Conservation (phyloP, 257 asterid genomes). For the Plantago elongata region DNA sequence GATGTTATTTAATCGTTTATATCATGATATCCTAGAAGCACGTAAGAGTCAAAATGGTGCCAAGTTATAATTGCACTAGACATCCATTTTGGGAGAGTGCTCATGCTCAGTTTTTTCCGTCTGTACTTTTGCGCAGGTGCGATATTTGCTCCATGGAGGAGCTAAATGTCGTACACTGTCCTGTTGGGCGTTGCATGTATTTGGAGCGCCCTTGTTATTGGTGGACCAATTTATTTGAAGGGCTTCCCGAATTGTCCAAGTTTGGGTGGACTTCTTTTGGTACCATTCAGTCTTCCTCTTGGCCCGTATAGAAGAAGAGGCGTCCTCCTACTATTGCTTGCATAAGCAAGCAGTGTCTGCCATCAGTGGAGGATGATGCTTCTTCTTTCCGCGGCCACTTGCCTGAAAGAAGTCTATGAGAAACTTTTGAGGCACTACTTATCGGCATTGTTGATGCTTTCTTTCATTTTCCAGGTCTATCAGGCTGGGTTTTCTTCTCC, state of each 20-base stretch:
- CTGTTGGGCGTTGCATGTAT: slow-evolving; percentile 64
- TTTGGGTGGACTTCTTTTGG: slow-evolving; percentile 73
- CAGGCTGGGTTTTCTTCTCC: slow-evolving; percentile 94
- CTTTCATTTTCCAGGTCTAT: slow-evolving; percentile 68
- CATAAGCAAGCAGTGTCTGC: slow-evolving; percentile 67
- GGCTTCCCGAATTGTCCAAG: slow-evolving; percentile 81
- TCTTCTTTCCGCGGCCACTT: slow-evolving; percentile 71
- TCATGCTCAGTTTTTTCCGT: slow-evolving; percentile 42
- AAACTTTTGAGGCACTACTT: slow-evolving; percentile 31
- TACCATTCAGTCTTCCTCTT: slow-evolving; percentile 71
- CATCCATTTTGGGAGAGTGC: slow-evolving; percentile 40
- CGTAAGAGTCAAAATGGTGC: slow-evolving; percentile 18
- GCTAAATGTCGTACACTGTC: slow-evolving; percentile 95
- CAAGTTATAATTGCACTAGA: slow-evolving; percentile 42
- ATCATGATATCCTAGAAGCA: slow-evolving; percentile 17
- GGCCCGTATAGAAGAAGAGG: slow-evolving; percentile 77
- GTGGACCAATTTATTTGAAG: slow-evolving; percentile 55
- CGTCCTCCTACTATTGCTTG: slow-evolving; percentile 76
- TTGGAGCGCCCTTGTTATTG: slow-evolving; percentile 65
- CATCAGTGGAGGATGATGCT: slow-evolving; percentile 63
- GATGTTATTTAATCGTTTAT: slow-evolving; percentile 21
- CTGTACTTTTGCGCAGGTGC: slow-evolving; percentile 89
- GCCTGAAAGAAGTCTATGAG: slow-evolving; percentile 34
- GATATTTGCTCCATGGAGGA: slow-evolving; percentile 99
- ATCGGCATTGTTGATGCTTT: slow-evolving; percentile 35